Evolutionary conservation across 1,139 yeast species (phyloP).

Genomic region (Taiozyma sp.): DNA sequence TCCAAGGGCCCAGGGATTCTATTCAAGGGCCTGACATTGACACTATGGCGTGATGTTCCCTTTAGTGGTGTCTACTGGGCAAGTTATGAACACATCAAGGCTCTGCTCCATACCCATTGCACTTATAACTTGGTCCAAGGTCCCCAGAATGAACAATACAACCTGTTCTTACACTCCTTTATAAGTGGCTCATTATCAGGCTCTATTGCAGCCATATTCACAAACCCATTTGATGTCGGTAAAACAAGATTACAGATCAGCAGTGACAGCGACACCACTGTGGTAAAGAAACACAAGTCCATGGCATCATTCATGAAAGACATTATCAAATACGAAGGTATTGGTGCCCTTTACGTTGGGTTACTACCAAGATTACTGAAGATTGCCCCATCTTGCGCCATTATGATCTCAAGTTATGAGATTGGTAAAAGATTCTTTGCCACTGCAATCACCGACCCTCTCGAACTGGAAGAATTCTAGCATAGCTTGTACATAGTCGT

Average conservation of each 20-base stretch:
- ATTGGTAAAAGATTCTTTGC: conserved; percentile 68
- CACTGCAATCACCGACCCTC: neutral
- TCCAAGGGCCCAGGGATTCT: conserved; percentile 58
- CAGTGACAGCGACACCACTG: conserved; percentile 14
- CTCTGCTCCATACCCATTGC: conserved; percentile 17
- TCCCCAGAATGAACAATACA: conserved; percentile 24
- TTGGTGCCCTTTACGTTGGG: conserved; percentile 63
- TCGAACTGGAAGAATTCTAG: neutral
- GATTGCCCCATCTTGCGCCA: conserved; percentile 97
- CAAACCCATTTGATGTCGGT: conserved; percentile 97
- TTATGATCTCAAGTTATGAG: conserved; percentile 95
- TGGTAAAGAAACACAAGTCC: conserved; percentile 27
- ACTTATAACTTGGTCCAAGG: neutral
- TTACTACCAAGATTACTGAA: conserved; percentile 81
- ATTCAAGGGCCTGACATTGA: conserved; percentile 81
- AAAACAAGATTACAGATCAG: conserved; percentile 81
- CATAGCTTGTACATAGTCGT: neutral
- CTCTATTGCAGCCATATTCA: conserved; percentile 73
- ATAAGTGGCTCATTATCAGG: conserved; percentile 86
- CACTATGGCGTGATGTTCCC: conserved; percentile 97
- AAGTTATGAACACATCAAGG: conserved; percentile 55
- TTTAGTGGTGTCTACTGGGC: conserved; percentile 96
- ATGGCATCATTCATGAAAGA: conserved; percentile 64
- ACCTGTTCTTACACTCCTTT: conserved; percentile 66
- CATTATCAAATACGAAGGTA: conserved; percentile 70